Base-by-base conservation (phyloP, 257 asterid genomes). In the Euphrasia confusa region DNA sequence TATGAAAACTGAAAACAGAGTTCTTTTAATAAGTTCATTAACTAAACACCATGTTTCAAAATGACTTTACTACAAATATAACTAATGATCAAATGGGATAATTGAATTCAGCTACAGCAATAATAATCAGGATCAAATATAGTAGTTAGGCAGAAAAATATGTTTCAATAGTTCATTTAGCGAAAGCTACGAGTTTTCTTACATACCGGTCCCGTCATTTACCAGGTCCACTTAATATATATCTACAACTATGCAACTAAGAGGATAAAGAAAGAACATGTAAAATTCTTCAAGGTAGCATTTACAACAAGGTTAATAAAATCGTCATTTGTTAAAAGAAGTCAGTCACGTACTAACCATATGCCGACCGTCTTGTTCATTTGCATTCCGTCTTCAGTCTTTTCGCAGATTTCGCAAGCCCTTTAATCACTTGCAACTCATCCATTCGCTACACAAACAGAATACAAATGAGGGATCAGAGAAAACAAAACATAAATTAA, bases 401-500 rank as follows among this genome's bases (percentile, higher is more conserved):
- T 86, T 86, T 91, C 0, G 98, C 96, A 13, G 98, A 88, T 78
- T 86, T 71, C 54, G 82, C 95, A 39, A 91, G 88, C 33, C 92
- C 96, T 0, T 82, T 72, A 42, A 91, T 81, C 26, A 88, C 96
- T 71, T 91, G 98, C 75, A 77, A 56, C 82, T 91, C 98, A 47
- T 91, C 98, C 95, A 91, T 30, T 84, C 88, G 94, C 98, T 91
- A 47, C 82, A 74, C 30, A 5, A 27, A 30, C 21, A 54, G 14
- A 56, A 69, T 13, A 15, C 8, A 21, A 39, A 13, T 9, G 1
- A 9, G 5, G 32, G 13, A 18, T 7, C 61, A 28, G 40, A 1
- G 10, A 44, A 26, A 55, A 13, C 5, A 28, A 3, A 3, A 28
- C 40, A 45, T 45, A 4, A 45, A 14, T 4, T n/a, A 13, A 13